Base-by-base conservation (phyloP, 441 rosid genomes). In the Brassica balearica region DNA sequence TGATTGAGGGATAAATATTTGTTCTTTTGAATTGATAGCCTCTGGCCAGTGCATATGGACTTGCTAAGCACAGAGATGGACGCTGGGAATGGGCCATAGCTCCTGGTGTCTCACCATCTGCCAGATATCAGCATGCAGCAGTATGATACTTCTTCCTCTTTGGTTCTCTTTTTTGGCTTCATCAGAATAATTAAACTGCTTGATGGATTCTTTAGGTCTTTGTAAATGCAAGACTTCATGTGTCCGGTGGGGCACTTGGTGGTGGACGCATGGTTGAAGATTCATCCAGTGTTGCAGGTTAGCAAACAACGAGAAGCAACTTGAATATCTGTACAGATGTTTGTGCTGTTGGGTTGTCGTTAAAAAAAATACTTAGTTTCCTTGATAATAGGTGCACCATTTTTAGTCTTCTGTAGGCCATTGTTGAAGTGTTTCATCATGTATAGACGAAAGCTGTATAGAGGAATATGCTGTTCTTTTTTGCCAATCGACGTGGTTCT, bases 71-170 rank as follows among this genome's bases (percentile, higher is more conserved):
- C 79, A 94, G 98, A 83, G 99, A 96, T 85, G 99, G 99, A 65
- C 99, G 99, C 36, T 96, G 99, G 99, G 99, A 96, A 86, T 96
- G 99, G 99, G 98, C 99, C 77, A 96, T 96, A 81, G 99, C 99
- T 82, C 99, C 99, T 70, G 99, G 98, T 80, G 98, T 96, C 66
- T 94, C 99, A 36, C 99, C 99, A 65, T 96, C 99, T 75, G 84
- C 98, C 72, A 92, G 99, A 96, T 96, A 96, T 84, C 99, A 96
- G 86, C 99, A 96, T 87, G 99, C 99, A 82, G 98, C 99, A 17
- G 99, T 96, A 84, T 64, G 83, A 85, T 85, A 20, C 36, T 73
- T 76, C 68, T 71, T 70, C 65, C 53, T 65, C 59, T 56, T 25
- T 27, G 27, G 67, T 63, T 65, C 51, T 67, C 55, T 73, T 25